These are phyloP conservation scores for Fusarium chuoi DNA, from an alignment of 2,329 filamentous ascomycete genomes.

Conservation along the genomic window DNA sequence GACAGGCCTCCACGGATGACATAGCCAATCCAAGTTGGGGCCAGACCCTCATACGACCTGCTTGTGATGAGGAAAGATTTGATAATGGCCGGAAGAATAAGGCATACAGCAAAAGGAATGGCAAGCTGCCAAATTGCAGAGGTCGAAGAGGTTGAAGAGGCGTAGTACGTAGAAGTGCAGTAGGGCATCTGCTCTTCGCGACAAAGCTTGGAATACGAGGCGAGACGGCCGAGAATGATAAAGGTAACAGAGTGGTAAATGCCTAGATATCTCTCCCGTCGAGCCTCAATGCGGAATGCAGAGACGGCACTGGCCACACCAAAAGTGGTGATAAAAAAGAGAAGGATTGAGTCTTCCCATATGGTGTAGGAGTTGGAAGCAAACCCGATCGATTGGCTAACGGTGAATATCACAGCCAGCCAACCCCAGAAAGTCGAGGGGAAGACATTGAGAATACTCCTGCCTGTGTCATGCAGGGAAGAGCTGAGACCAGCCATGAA, in stretches of 20 bases:
- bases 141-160: conserved; percentile 89
- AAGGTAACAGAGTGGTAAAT: conserved; percentile 89
- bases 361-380: conserved; percentile 98
- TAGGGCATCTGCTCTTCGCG: conserved; percentile 98
- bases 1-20: conserved; percentile 81
- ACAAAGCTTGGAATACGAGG: conserved; percentile 91
- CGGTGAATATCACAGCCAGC: conserved; percentile 80
- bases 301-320: conserved; percentile 78
- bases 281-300: conserved; percentile 76
- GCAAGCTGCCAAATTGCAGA: conserved; percentile 89
- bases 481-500: conserved; percentile 55
- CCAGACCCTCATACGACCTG: conserved; percentile 87
- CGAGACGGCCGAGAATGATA: conserved; percentile 78
- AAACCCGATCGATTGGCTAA: conserved; percentile 92
- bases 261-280: conserved; percentile 77
- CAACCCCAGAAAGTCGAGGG: conserved; percentile 90
- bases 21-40: conserved; percentile 84
- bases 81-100: conserved; percentile 78
- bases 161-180: conserved; percentile 95
- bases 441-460: conserved; percentile 63
- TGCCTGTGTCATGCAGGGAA: conserved; percentile 56
- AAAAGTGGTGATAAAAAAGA: conserved; percentile 92
- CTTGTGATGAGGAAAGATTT: conserved; percentile 85
- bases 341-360: conserved; percentile 95
- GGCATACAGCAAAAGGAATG: conserved; percentile 79